Evolutionary conservation across 768 basidiomycete genomes (phyloP).

Genomic region (Termitomyces sp.): DNA sequence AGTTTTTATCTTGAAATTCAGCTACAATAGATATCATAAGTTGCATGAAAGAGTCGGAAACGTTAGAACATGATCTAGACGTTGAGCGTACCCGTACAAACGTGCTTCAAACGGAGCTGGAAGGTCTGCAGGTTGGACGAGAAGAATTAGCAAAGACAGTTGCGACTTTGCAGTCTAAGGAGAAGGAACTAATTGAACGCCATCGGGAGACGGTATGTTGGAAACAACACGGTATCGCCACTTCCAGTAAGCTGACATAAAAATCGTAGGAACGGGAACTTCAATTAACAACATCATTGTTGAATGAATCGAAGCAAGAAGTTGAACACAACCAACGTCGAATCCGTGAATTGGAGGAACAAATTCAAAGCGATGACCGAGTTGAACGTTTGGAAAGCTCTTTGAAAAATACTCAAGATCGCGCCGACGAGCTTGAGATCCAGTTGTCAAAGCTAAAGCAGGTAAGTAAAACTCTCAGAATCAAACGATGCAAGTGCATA

Average conservation of each 20-base stretch:
- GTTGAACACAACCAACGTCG: constrained; percentile 51
- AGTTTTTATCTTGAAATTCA: constrained; percentile 11
- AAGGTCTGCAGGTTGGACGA: constrained; percentile 36
- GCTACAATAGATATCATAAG: background rate
- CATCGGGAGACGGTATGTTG: constrained; percentile 48
- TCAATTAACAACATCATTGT: constrained; percentile 52
- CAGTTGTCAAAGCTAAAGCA: constrained; percentile 77
- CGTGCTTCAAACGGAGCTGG: constrained; percentile 36
- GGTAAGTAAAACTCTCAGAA: constrained; percentile 31
- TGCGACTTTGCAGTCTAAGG: constrained; percentile 39
- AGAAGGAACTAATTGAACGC: constrained; percentile 50
- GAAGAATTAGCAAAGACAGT: constrained; percentile 31
- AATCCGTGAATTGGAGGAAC: constrained; percentile 72
- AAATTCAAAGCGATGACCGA: constrained; percentile 80
- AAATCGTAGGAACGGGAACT: constrained; percentile 68
- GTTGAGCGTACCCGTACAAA: constrained; percentile 36
- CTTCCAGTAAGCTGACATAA: background rate
- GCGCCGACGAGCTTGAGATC: constrained; percentile 79
- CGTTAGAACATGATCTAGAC: constrained; percentile 34
- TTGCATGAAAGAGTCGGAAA: constrained; percentile 35
- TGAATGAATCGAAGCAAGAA: constrained; percentile 48
- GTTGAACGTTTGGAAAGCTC: constrained; percentile 69
- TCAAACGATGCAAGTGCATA: background rate
- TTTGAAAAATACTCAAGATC: constrained; percentile 74
- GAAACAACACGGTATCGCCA: background rate